Percentiles rank a stretch among this genome's conserved stretches.
Evolutionary conservation across 2,329 filamentous ascomycete genomes (phyloP).

Genomic region (Ceratocystis smalleyi): DNA sequence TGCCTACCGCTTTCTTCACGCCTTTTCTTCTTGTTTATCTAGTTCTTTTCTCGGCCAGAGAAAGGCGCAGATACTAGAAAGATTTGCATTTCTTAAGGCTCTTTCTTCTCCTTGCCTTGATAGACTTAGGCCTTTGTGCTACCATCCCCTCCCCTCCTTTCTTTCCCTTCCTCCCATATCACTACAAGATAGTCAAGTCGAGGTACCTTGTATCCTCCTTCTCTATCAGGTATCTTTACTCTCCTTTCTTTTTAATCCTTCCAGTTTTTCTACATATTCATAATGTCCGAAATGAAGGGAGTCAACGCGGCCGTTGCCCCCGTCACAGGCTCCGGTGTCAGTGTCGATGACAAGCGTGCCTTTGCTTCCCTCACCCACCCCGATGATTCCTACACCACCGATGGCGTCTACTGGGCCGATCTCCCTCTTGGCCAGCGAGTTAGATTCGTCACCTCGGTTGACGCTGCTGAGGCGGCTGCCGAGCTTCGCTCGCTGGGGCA

Average conservation of each 20-base stretch:
- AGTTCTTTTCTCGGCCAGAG: neutral
- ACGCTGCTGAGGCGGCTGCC: slow-evolving; percentile 50
- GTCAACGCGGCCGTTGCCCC: slow-evolving; percentile 34
- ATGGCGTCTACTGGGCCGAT: slow-evolving; percentile 89
- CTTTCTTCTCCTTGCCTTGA: neutral
- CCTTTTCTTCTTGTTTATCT: slow-evolving; percentile 4
- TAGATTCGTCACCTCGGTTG: slow-evolving; percentile 59
- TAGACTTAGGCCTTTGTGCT: neutral
- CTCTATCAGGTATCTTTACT: neutral
- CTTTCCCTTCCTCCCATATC: neutral
- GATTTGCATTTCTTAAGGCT: neutral
- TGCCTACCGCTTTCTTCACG: neutral
- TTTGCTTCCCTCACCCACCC: slow-evolving; percentile 74
- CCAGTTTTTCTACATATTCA: neutral
- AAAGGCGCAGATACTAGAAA: neutral
- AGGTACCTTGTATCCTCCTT: slow-evolving; percentile 1
- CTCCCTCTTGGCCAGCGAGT: slow-evolving; percentile 54
- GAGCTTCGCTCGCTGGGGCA: slow-evolving; percentile 53
- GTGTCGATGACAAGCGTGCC: slow-evolving; percentile 39
- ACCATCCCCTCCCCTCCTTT: neutral
- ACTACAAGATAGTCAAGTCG: slow-evolving; percentile 1
- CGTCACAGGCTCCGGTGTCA: slow-evolving; percentile 26
- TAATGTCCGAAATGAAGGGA: slow-evolving; percentile 12
- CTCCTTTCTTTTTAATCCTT: neutral
- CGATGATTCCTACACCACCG: slow-evolving; percentile 68